phyloP scores from a whole-genome alignment of 1,284 basidiomycete species.

The Lignosus rhinocerotis region DNA sequence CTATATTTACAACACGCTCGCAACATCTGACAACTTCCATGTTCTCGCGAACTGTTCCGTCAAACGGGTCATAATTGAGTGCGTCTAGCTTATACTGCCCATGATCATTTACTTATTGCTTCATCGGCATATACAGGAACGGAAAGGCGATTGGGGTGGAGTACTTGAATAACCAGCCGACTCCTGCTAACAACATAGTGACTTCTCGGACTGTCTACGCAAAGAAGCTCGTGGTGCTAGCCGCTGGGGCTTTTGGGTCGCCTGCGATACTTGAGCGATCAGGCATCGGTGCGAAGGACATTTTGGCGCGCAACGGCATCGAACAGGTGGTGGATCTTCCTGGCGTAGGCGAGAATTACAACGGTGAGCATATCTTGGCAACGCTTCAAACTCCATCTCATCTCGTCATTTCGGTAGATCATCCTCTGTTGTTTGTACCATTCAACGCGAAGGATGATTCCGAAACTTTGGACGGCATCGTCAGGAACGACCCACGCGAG shows the following conservation, averaged over 20 bases:
- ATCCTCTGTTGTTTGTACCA: slow-evolving; percentile 37
- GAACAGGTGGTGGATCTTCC: slow-evolving; percentile 47
- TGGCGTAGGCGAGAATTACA: slow-evolving; percentile 58
- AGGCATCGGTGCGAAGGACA: slow-evolving; percentile 29
- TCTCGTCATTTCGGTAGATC: slow-evolving; percentile 38
- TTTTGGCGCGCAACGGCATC: slow-evolving; percentile 45
- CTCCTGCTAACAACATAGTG: too few species aligned
- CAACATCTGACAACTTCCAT: slow-evolving; percentile 22
- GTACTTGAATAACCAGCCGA: slow-evolving; percentile 42
- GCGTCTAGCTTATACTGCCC: too few species aligned
- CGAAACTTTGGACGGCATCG: slow-evolving; percentile 46
- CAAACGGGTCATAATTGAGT: slow-evolving; percentile 27
- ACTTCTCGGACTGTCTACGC: slow-evolving; percentile 33
- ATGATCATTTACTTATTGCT: slow-evolving; percentile 11
- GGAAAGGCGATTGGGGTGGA: slow-evolving; percentile 57
- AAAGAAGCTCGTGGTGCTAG: slow-evolving; percentile 47
- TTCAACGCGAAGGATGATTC: slow-evolving; percentile 42
- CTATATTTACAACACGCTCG: slow-evolving; percentile 52
- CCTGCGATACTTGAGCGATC: slow-evolving; percentile 52
- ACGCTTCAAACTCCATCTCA: too few species aligned
- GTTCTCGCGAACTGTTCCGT: slow-evolving; percentile 26
- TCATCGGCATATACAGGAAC: slow-evolving; percentile 34
- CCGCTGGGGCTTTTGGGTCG: slow-evolving; percentile 55
- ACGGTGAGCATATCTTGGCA: slow-evolving; percentile 37
- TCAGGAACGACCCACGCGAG: slow-evolving; percentile 35